These are phyloP conservation scores for Stephania japonica DNA, from an alignment of 164 flowering plant species.

Conservation along the genomic window DNA sequence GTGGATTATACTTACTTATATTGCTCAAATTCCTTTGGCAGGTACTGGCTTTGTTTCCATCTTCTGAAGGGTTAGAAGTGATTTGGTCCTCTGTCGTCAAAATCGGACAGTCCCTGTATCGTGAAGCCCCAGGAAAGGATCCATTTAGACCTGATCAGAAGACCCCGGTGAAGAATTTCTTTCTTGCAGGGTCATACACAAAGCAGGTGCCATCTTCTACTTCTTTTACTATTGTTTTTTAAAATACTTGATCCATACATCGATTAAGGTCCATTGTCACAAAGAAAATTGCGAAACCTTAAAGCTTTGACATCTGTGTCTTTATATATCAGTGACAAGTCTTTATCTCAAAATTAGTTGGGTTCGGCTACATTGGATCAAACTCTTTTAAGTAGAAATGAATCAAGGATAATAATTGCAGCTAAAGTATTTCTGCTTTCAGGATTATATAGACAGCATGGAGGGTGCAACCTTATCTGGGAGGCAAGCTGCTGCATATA, in stretches of 20 bases:
- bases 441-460: conserved; percentile 99
- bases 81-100: conserved; percentile 95
- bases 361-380: too few relatives aligned
- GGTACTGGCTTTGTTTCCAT: conserved; percentile 82
- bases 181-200: conserved; percentile 97
- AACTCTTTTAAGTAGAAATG: background rate
- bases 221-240: background rate
- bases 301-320: background rate
- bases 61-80: conserved; percentile 81
- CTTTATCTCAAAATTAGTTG: too few relatives aligned
- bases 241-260: background rate
- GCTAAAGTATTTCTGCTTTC: conserved; percentile 15
- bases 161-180: conserved; percentile 85
- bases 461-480: conserved; percentile 97
- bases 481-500: conserved; percentile 86
- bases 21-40: conserved; percentile 20
- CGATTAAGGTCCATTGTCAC: background rate
- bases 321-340: too few relatives aligned
- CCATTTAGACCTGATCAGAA: conserved; percentile 94
- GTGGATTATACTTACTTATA: background rate
- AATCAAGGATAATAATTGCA: background rate
- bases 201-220: conserved; percentile 57
- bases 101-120: conserved; percentile 87
- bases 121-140: conserved; percentile 92
- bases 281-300: background rate